These are phyloP conservation scores for Pythium rhizo-oryzae DNA, from an alignment of 352 stramenopile genomes.

Conservation along the genomic window DNA sequence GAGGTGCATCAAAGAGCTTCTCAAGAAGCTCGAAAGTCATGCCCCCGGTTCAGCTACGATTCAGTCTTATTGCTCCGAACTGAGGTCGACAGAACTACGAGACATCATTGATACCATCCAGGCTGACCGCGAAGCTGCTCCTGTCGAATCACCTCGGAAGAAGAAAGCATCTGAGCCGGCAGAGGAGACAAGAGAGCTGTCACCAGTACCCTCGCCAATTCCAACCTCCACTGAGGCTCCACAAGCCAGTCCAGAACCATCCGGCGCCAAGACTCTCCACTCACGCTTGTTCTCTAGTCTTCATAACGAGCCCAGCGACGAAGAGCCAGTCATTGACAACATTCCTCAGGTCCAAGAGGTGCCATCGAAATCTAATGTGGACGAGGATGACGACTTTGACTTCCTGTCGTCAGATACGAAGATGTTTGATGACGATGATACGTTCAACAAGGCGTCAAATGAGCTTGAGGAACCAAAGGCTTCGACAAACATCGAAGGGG, in stretches of 20 bases:
- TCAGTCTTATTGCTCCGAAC: slow-evolving; percentile 45
- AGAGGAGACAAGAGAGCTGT: not conserved
- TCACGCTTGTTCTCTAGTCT: not conserved
- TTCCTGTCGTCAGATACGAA: slow-evolving; percentile 36
- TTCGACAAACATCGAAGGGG: not conserved
- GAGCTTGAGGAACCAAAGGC: not conserved
- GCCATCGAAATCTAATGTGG: not conserved
- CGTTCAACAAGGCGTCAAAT: not conserved
- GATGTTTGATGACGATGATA: slow-evolving; percentile 26
- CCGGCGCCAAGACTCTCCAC: not conserved
- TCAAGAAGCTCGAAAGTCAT: slow-evolving; percentile 57
- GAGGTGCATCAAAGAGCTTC: slow-evolving; percentile 56
- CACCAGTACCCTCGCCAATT: not conserved
- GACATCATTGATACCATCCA: slow-evolving; percentile 22
- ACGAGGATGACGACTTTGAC: slow-evolving; percentile 31
- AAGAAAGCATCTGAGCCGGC: not conserved
- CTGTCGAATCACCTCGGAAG: not conserved
- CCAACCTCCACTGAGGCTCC: not conserved
- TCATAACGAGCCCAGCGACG: not conserved
- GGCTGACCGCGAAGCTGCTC: slow-evolving; percentile 11
- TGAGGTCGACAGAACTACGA: slow-evolving; percentile 45
- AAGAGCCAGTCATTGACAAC: not conserved
- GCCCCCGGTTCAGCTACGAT: slow-evolving; percentile 51
- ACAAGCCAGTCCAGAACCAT: not conserved
- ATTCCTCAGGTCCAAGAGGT: not conserved